These are phyloP conservation scores for Ambrosia artemisiifolia DNA, from an alignment of 129 eudicot genomes.

Conservation along the genomic window DNA sequence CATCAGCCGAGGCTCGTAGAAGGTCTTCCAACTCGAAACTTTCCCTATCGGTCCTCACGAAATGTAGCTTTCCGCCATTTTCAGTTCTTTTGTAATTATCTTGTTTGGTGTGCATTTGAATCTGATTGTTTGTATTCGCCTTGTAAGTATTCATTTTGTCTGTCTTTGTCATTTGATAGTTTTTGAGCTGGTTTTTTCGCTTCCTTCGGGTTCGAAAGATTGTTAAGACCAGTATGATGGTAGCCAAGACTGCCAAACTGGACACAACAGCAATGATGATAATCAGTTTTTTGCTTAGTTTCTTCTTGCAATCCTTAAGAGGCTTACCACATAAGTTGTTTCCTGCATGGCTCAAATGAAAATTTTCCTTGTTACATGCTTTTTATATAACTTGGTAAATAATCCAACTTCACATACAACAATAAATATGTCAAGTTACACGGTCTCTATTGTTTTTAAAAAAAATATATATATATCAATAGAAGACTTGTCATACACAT, in stretches of 20 bases:
- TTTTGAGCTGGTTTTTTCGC: constrained; percentile 11
- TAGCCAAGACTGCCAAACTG: constrained; percentile 22
- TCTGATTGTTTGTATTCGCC: constrained; percentile 1
- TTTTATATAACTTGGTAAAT: not conserved
- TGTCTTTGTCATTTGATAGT: constrained; percentile 10
- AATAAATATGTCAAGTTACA: not conserved
- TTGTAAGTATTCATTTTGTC: constrained; percentile 3
- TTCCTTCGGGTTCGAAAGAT: constrained; percentile 3
- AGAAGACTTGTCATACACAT: not conserved
- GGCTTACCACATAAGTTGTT: constrained; percentile 65
- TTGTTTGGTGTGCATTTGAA: constrained; percentile 16
- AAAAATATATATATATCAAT: not conserved
- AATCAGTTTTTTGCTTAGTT: constrained; percentile 12
- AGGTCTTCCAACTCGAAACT: constrained; percentile 67
- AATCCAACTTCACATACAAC: constrained; percentile 1
- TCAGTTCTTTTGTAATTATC: constrained; percentile 29
- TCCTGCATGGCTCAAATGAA: constrained; percentile 33
- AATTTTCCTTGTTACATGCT: constrained; percentile 2
- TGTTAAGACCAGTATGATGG: constrained; percentile 10
- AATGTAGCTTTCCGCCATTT: constrained; percentile 46
- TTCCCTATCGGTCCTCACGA: constrained; percentile 50
- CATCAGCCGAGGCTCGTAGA: constrained; percentile 68
- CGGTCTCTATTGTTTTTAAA: not conserved
- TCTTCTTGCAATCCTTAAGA: constrained; percentile 39
- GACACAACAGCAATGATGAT: constrained; percentile 24